Evolutionary conservation across 2,329 filamentous ascomycete species (phyloP), one percentile per base, ranked within the genome.

Genomic region (Calonectria pauciramosa): DNA sequence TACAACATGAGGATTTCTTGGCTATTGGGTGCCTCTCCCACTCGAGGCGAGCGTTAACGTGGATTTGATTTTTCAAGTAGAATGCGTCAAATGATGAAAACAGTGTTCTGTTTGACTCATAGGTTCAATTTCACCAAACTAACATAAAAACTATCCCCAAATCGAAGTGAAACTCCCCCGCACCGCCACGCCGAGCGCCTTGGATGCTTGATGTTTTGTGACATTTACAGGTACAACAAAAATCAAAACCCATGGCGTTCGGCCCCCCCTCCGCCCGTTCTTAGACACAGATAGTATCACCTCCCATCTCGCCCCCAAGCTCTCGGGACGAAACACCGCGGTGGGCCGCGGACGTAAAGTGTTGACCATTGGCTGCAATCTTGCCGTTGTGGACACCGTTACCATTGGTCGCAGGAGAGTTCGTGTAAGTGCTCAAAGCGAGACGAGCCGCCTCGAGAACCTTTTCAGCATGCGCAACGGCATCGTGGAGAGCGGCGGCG

Each of bases 271-370:
- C 67, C 64, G 26, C 65, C 71, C 41, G 16, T 41, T 56, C 54
- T 77, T 75, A 84, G 60, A 76, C 80, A 13, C 76, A 71, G 73
- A 81, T 71, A 54, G 91, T 92, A 88, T 92, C 91, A 23, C 91
- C 90, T 71, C 90, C 90, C 90, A 92, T 91, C 86, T 92, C 91
- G 66, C 90, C 91, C 79, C 88, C 87, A 83, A 92, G 79, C 78
- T 91, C 90, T 70, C 90, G 83, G 80, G 88, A 90, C 44, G 89
- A 89, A 63, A 88, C 84, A 2, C 89, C 89, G n/a, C 87, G 85
- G 34, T 87, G 81, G 74, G 75, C 79, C 60, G 80, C 75, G 26
- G 76, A 72, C 72, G 82, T 81, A 60, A 49, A 65, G 32, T 66
- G 68, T 13, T 14, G 63, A 28, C 80, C 79, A 70, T 82, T 82